Percentiles rank a stretch among this genome's conserved stretches.
phyloP scores from a whole-genome alignment of 1,284 basidiomycete genomes.

The Tilletia indica region DNA sequence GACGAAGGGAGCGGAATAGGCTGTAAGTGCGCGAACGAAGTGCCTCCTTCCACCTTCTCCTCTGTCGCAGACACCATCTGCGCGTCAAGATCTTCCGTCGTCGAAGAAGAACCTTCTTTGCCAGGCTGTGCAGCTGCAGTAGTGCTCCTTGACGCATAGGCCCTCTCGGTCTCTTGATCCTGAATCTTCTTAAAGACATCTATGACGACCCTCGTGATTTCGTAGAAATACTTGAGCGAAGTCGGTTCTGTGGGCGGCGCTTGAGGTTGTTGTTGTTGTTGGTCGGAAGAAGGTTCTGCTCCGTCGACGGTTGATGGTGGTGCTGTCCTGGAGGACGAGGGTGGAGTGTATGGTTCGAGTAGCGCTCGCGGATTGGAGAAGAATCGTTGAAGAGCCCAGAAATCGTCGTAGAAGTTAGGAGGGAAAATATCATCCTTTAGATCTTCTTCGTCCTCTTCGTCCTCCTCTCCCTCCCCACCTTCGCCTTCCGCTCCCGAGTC shows the following conservation, averaged over 20 bases:
- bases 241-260: not conserved
- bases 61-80: not conserved
- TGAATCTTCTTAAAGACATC: constrained; percentile 7
- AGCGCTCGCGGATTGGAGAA: constrained; percentile 45
- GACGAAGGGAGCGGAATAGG: constrained; percentile 24
- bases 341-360: not conserved
- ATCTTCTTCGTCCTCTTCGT: constrained; percentile 24
- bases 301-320: constrained; percentile 12
- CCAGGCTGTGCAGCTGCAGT: constrained; percentile 59
- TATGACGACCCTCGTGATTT: not conserved
- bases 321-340: no score
- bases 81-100: no score
- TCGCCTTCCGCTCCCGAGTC: constrained; percentile 26
- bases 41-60: not conserved
- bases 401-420: constrained; percentile 44
- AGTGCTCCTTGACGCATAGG: constrained; percentile 23
- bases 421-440: constrained; percentile 8
- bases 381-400: constrained; percentile 49
- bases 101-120: no score
- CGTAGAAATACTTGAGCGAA: constrained; percentile 6
- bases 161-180: constrained; percentile 65
- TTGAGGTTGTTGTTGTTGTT: no score
- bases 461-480: constrained; percentile 20
- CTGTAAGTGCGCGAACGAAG: not conserved
- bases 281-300: not conserved